Percentiles rank a stretch among this genome's conserved stretches.
Evolutionary conservation across 208 protist genomes (phyloP).

Genomic region (Acanthamoeba sp.): DNA sequence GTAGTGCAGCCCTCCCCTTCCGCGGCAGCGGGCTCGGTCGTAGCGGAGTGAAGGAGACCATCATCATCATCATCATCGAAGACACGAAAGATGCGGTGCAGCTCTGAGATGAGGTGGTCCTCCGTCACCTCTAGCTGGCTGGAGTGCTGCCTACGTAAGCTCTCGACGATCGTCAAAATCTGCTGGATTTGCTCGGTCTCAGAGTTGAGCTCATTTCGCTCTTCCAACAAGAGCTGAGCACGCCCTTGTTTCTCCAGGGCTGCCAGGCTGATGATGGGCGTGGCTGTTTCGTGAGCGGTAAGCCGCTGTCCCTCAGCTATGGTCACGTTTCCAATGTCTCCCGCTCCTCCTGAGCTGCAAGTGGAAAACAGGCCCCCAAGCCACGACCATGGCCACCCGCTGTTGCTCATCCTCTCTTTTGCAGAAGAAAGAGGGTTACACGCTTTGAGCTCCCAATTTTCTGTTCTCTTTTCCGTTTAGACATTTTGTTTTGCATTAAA

Average conservation of each 20-base stretch:
- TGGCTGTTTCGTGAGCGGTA: neutral
- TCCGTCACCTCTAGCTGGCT: neutral
- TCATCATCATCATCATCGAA: neutral
- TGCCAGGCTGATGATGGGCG: constrained; percentile 31
- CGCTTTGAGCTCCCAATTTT: no score
- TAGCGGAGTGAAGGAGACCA: neutral
- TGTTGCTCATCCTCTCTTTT: neutral
- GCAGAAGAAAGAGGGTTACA: no score
- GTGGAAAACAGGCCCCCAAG: neutral
- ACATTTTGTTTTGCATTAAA: neutral
- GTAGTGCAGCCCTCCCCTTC: neutral
- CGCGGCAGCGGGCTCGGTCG: neutral
- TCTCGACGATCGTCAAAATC: constrained; percentile 50
- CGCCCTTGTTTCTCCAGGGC: constrained; percentile 10
- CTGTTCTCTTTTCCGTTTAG: neutral
- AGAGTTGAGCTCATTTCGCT: constrained; percentile 41
- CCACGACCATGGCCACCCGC: constrained; percentile 17
- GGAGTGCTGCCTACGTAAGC: neutral
- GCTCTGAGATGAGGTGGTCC: neutral
- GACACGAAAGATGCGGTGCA: neutral
- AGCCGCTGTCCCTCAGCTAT: neutral
- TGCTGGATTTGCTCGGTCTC: constrained; percentile 40
- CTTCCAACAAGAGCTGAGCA: neutral
- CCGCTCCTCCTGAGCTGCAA: neutral
- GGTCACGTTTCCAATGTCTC: neutral